Evolutionary conservation across 2,329 filamentous ascomycete genomes (phyloP), one percentile per base, ranked within the genome.

Genomic region (Fusarium sp.): DNA sequence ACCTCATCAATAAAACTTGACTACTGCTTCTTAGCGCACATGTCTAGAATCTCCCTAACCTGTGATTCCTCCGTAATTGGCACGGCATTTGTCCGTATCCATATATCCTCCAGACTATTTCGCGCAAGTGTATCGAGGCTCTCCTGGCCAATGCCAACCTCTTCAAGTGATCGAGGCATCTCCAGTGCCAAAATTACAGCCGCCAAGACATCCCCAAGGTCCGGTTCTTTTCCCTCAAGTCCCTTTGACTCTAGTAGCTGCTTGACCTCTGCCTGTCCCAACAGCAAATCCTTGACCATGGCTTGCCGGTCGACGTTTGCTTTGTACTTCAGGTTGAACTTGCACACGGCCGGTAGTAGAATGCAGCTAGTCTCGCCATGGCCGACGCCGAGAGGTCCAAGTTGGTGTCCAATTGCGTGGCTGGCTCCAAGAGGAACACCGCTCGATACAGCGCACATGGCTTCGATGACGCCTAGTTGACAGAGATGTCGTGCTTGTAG

Each of bases 311-410:
- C 77, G 4, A 87, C 82, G 1, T 82, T 78, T 0, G 76, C 65
- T 39, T 77, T 79, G 2, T 31, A 56, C 0, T 39, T 10, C 1
- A 82, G 81, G 67, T 91, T 92, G 76, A 84, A 91, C 76, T 87
- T 88, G 76, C 88, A 88, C 7, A 92, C 39, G 87, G 82, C 65
- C 89, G 82, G 54, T 88, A 86, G 76, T 86, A 92, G 31, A 22
- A 74, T 73, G 11, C 72, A 73, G 11, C 72, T 73, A 0, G 89
- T 92, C 79, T 90, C 89, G 13, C 90, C 90, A 76, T 92, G 89
- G 0, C 87, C 86, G 3, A 91, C 89, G 0, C 89, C 89, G 4
- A 89, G 78, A 0, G 89, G 88, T 0, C 87, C 87, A 0, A 89
- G 82, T 76, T 87, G 86, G 75, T 89, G 87, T 5, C 86, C 86